Conservation (phyloP, 2,329 filamentous ascomycete species). For the Exophiala oligosperma region DNA sequence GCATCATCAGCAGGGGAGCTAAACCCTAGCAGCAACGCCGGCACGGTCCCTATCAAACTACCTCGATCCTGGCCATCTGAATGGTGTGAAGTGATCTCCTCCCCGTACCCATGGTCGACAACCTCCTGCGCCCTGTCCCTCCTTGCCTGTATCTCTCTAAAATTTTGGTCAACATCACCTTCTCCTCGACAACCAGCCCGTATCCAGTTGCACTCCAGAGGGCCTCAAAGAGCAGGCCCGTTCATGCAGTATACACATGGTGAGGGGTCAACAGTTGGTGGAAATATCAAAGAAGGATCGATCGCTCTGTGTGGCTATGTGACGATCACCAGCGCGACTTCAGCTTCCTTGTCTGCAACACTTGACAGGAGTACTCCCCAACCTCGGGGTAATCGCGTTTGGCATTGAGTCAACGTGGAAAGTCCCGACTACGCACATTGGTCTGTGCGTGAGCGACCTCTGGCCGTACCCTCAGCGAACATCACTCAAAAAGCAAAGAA, state of each 20-base stretch:
- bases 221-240: conserved; percentile 12
- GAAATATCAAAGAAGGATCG: conserved; percentile 10
- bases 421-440: background rate
- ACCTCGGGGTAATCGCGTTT: conserved; percentile 3
- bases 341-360: conserved; percentile 12
- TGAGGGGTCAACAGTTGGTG: conserved; percentile 16
- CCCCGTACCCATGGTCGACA: background rate
- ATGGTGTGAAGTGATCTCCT: conserved; percentile 3
- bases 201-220: conserved; percentile 16
- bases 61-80: background rate
- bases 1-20: background rate
- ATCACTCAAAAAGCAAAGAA: background rate
- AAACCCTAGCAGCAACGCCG: conserved; percentile 19
- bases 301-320: conserved; percentile 8
- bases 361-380: background rate
- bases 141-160: conserved; percentile 14
- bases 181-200: conserved; percentile 11
- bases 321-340: conserved; percentile 6
- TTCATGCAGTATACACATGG: conserved; percentile 12
- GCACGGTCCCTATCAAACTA: conserved; percentile 18
- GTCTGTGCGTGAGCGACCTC: conserved; percentile 1
- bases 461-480: background rate
- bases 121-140: conserved; percentile 12
- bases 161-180: conserved; percentile 19
- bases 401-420: background rate